Evolutionary conservation across 257 asterid species (phyloP), one percentile per base, ranked within the genome.

Genomic region (Jacaranda mimosifolia): DNA sequence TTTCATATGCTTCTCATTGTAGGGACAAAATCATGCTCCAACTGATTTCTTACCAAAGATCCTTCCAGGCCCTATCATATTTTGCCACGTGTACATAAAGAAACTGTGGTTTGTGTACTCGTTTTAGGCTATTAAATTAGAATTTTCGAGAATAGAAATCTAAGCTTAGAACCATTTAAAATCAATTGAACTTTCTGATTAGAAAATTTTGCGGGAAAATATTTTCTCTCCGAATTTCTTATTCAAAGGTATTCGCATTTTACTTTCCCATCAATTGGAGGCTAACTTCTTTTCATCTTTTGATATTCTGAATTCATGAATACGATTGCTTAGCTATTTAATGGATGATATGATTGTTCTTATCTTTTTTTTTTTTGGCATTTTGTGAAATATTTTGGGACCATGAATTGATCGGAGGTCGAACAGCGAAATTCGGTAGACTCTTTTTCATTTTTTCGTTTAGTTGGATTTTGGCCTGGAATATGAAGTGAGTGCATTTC

Each of bases 171-270:
- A 18, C 72, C n/a, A 45, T 18, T 3, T 43, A 42, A n/a, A 65
- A 65, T 13, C 55, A 35, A 6, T 40, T 42, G n/a, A 63, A 26
- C 49, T 63, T 35, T 77, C 63, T 36, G 46, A 60, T 77, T 36
- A 59, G 9, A 32, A 67, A n/a, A n/a, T n/a, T 49, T 57, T 45
- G 32, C 32, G 8, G 55, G 63, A 7, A 18, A 53, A 1, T 26
- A n/a, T 9, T 68, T 7, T 38, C 10, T 39, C 15, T 14, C 35
- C 4, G 13, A 53, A n/a, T 59, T 39, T 53, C 68, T 4, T 19
- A 52, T 64, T 39, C 45, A 6, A 67, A 68, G 70, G 77, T 70
- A 71, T 15, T 17, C 21, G 14, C 71, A 7, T 45, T 56, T 77
- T 36, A 18, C 10, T 36, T 59, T 49, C 13, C 56, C n/a, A 8